Base-by-base conservation (phyloP, 352 stramenopile species). In the Hyphochytrium catenoides region DNA sequence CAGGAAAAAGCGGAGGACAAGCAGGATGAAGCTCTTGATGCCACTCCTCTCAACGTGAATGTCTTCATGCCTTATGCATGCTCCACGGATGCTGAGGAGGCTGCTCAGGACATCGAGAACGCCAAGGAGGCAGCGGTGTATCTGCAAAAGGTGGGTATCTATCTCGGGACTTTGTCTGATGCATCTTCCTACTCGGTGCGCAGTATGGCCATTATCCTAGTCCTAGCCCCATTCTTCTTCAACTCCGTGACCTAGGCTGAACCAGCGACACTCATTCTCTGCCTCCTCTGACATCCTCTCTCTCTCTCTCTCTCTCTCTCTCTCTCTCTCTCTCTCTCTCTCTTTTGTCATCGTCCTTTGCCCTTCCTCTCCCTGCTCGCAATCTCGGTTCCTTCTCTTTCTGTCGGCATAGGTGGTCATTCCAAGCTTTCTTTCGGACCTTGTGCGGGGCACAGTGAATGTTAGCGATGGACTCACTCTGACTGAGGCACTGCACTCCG, bases 401-500 rank as follows among this genome's bases (percentile, higher is more conserved):
- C n/a, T n/a, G n/a, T n/a, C n/a, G n/a, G n/a, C n/a, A n/a, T n/a
- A n/a, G n/a, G 64, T 85, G 42, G 71, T 85, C 19, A 52, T 89
- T 15, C 74, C 74, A 7, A 59, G 65, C 8, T 83, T 87, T 44
- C 54, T 87, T 2, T 51, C 59, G 11, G 68, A 85, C 24, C 57
- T 89, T n/a, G 67, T 70, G 23, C 68, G 62, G 43, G 69, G 72
- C 15, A 50, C 68, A 14, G 74, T 88, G 19, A 62, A 58, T 2
- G 68, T 74, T 5, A 56, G 65, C 11, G 87, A 95, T 51, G 87
- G 87, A 4, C 67, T 72, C 27, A 66, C 65, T 23, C 62, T 96
- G 3, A 92, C 76, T 18, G 75, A 93, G 25, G 59, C 91, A 24
- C 74, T 96, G 54, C 87, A 96, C 53, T 74, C 74, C 42, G 74